These are phyloP conservation scores for Astrephomene gubernaculifera DNA, from an alignment of 139 green algal genomes.

Conservation along the genomic window DNA sequence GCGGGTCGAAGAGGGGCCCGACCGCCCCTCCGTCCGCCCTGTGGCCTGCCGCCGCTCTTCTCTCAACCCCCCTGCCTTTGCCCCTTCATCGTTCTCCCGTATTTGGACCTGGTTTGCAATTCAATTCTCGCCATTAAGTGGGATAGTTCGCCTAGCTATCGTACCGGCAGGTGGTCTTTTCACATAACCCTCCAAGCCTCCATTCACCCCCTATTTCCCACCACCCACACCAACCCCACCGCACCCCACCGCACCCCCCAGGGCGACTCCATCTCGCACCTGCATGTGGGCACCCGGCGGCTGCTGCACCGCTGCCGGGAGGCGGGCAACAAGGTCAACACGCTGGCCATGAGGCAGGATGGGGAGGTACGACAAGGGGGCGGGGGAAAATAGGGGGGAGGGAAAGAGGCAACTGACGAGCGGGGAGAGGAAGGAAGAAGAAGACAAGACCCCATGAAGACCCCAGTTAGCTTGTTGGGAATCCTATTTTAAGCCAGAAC, in stretches of 20 bases:
- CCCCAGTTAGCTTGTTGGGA: background rate
- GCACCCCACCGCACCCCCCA: constrained; percentile 1
- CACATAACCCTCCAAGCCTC: no score
- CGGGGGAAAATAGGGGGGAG: background rate
- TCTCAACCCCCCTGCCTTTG: no score
- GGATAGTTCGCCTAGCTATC: background rate
- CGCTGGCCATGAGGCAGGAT: constrained; percentile 39
- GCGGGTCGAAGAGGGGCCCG: no score
- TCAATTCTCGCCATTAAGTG: background rate
- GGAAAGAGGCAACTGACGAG: background rate
- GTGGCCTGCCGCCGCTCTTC: no score
- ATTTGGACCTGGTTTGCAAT: background rate
- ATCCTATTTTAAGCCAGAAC: background rate
- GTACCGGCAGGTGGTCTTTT: background rate
- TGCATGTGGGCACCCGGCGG: constrained; percentile 45
- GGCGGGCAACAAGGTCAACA: constrained; percentile 55
- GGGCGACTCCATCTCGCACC: constrained; percentile 50
- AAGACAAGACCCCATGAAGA: background rate
- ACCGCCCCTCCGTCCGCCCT: background rate
- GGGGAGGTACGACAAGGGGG: constrained; percentile 14
- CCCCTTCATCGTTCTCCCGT: no score
- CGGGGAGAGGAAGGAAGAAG: background rate
- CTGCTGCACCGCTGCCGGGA: constrained; percentile 46
- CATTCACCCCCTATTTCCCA: no score
- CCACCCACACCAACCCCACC: no score